Evolutionary conservation across 202 grass and related monocot species (phyloP).

Genomic region (Saccharum hybrid): DNA sequence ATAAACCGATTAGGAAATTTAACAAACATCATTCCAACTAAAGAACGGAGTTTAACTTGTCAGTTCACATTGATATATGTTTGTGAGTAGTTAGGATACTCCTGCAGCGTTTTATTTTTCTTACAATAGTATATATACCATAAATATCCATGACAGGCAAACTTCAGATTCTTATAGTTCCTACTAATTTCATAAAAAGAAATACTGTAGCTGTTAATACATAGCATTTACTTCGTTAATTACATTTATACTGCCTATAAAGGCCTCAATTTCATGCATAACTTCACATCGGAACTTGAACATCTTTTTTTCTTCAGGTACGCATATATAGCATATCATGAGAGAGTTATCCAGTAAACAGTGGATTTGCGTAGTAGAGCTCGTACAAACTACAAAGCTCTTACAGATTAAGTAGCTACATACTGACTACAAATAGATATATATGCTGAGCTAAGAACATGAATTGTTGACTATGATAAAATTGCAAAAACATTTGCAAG

Average conservation of each 20-base stretch:
- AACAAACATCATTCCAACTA: neutral
- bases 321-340: neutral
- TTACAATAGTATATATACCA: neutral
- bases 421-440: neutral
- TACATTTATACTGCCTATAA: neutral
- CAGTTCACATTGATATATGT: neutral
- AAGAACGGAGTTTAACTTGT: neutral
- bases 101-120: neutral
- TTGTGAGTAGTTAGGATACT: neutral
- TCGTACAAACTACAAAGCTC: neutral
- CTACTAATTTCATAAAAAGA: neutral
- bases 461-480: slow-evolving; percentile 36
- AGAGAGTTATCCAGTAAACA: neutral
- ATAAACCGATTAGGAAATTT: neutral
- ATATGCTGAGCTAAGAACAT: neutral
- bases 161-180: neutral
- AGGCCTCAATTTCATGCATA: neutral
- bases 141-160: neutral
- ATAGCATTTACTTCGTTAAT: neutral
- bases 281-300: neutral
- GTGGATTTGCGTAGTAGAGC: neutral
- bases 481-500: slow-evolving; percentile 39
- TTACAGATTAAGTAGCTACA: neutral
- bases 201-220: no score
- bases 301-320: neutral